These are phyloP conservation scores for Naganishia liquefaciens DNA, from an alignment of 1,284 basidiomycete species.

Conservation along the genomic window DNA sequence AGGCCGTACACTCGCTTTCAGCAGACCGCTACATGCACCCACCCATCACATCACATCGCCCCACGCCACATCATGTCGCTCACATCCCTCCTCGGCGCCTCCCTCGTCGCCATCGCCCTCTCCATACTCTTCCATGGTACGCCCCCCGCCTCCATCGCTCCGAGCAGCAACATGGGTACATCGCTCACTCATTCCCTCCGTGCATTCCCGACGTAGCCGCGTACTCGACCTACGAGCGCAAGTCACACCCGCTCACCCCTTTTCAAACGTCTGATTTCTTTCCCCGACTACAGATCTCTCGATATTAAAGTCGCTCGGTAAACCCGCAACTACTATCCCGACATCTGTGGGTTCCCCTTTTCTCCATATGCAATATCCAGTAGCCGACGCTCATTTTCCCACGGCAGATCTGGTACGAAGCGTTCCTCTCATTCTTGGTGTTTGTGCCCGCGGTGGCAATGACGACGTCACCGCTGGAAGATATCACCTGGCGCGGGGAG, in stretches of 20 bases:
- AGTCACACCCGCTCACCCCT: slow-evolving; percentile 23
- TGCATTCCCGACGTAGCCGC: too few relatives aligned
- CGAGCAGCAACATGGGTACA: neutral
- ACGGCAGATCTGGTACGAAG: slow-evolving; percentile 51
- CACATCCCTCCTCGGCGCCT: slow-evolving; percentile 33
- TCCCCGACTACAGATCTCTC: slow-evolving; percentile 44
- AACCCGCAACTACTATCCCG: slow-evolving; percentile 41
- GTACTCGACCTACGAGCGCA: slow-evolving; percentile 53
- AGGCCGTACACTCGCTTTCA: too few relatives aligned
- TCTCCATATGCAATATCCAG: neutral
- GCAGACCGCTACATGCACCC: too few relatives aligned
- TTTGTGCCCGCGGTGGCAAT: slow-evolving; percentile 49
- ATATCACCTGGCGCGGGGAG: slow-evolving; percentile 53
- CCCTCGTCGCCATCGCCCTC: slow-evolving; percentile 41
- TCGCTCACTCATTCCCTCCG: neutral
- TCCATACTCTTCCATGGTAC: slow-evolving; percentile 45
- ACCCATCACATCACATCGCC: neutral
- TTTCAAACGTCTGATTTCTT: neutral
- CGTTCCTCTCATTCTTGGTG: slow-evolving; percentile 43
- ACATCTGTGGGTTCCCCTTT: slow-evolving; percentile 41
- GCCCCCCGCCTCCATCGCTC: slow-evolving; percentile 13
- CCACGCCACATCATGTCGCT: slow-evolving; percentile 3
- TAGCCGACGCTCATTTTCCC: too few relatives aligned
- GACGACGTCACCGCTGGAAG: slow-evolving; percentile 41
- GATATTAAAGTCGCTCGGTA: slow-evolving; percentile 49